These are phyloP conservation scores for Berberis thunbergii DNA, from an alignment of 164 flowering plant genomes.

Conservation along the genomic window DNA sequence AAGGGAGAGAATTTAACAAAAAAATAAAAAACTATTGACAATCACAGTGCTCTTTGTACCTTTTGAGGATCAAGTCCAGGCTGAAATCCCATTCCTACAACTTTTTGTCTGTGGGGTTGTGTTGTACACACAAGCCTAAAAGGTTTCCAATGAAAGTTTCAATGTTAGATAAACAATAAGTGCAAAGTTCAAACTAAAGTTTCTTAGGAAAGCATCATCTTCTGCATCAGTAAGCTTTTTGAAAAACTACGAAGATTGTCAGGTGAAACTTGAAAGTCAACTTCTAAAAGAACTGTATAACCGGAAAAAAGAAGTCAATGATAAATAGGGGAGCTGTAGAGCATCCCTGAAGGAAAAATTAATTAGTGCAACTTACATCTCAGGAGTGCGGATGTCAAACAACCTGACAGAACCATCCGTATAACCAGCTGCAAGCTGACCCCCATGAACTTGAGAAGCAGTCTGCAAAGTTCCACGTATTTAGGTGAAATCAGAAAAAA, in stretches of 20 bases:
- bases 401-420: constrained; percentile 82
- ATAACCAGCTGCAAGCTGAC: constrained; percentile 86
- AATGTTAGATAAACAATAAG: neutral
- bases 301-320: no score
- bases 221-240: no score
- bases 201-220: no score
- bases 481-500: neutral
- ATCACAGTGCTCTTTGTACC: constrained; percentile 24
- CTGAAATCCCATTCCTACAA: constrained; percentile 85
- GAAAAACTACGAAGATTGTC: no score
- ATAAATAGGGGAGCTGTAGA: no score
- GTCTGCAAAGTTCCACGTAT: constrained; percentile 35
- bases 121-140: constrained; percentile 63
- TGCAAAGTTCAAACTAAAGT: no score
- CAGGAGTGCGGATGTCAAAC: constrained; percentile 82
- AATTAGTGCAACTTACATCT: constrained; percentile 37
- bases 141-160: neutral
- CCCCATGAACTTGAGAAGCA: constrained; percentile 95
- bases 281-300: no score
- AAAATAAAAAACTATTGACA: no score
- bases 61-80: constrained; percentile 85
- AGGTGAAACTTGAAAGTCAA: no score
- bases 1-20: no score
- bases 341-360: no score
- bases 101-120: constrained; percentile 55